These are phyloP conservation scores for Leishmania martiniquensis DNA, from an alignment of 208 protist species.

Conservation along the genomic window DNA sequence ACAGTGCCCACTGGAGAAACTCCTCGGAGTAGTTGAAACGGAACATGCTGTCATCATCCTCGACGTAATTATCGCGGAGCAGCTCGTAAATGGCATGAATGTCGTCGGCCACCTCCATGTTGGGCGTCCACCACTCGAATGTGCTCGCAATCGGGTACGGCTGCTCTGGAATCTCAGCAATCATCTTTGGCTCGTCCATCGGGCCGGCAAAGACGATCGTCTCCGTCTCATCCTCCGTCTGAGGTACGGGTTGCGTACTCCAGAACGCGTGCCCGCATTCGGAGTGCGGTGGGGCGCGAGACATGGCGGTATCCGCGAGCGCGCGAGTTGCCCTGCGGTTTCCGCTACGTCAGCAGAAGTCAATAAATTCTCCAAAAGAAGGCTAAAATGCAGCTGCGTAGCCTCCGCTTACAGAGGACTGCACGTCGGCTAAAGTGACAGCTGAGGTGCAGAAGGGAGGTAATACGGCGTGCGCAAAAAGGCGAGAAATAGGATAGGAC, in stretches of 20 bases:
- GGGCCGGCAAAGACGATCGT: conserved; percentile 46
- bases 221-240: conserved; percentile 39
- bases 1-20: conserved; percentile 98
- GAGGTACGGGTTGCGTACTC: conserved; percentile 84
- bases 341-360: not conserved
- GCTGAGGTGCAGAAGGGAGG: not conserved
- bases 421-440: not conserved
- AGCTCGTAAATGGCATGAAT: conserved; percentile 92
- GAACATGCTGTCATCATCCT: conserved; percentile 99
- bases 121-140: conserved; percentile 96
- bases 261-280: conserved; percentile 71
- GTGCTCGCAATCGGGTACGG: conserved; percentile 91
- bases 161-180: conserved; percentile 88
- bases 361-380: not conserved
- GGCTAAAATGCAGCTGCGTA: not conserved
- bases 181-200: conserved; percentile 67
- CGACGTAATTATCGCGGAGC: conserved; percentile 99
- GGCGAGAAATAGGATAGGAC: not conserved
- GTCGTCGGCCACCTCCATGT: conserved; percentile 87
- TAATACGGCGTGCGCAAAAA: not conserved
- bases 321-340: not conserved
- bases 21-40: conserved; percentile 99
- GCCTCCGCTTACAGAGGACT: not conserved
- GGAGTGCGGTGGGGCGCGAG: not conserved
- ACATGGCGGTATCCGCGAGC: conserved; percentile 11